These are phyloP conservation scores for Tetrapisispora namnaoensis DNA, from an alignment of 805 yeast genomes.

Conservation along the genomic window DNA sequence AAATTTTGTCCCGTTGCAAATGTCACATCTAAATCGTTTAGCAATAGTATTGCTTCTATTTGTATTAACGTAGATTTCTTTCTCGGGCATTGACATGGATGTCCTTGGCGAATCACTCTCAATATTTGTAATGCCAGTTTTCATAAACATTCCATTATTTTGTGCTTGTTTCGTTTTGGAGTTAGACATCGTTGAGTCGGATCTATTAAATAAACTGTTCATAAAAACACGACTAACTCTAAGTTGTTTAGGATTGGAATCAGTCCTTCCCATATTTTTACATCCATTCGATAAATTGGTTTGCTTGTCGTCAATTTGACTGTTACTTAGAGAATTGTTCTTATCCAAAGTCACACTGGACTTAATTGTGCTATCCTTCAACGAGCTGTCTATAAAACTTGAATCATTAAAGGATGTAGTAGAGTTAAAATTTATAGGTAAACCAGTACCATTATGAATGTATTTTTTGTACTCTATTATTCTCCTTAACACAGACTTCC, in stretches of 20 bases:
- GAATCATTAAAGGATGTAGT: background rate
- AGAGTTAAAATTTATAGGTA: background rate
- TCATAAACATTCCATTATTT: background rate
- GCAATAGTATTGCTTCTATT: background rate
- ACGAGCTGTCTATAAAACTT: background rate
- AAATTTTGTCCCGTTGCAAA: slow-evolving; percentile 22
- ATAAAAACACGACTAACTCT: slow-evolving; percentile 10
- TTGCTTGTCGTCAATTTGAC: background rate
- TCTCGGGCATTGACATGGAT: background rate
- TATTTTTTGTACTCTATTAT: slow-evolving; percentile 2
- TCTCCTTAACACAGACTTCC: slow-evolving; percentile 29
- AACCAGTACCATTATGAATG: background rate
- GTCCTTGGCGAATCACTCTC: background rate
- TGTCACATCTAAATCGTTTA: slow-evolving; percentile 12
- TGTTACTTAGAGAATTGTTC: background rate
- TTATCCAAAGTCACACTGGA: background rate
- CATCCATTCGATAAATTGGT: background rate
- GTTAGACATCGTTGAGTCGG: background rate
- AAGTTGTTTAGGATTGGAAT: background rate
- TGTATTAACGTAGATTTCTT: background rate
- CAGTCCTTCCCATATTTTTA: background rate
- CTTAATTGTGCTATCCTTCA: background rate
- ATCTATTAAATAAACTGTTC: slow-evolving; percentile 9
- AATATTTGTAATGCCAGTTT: background rate
- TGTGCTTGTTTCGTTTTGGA: background rate